Base-by-base conservation (phyloP, 352 stramenopile species). In the Plasmopara viticola region DNA sequence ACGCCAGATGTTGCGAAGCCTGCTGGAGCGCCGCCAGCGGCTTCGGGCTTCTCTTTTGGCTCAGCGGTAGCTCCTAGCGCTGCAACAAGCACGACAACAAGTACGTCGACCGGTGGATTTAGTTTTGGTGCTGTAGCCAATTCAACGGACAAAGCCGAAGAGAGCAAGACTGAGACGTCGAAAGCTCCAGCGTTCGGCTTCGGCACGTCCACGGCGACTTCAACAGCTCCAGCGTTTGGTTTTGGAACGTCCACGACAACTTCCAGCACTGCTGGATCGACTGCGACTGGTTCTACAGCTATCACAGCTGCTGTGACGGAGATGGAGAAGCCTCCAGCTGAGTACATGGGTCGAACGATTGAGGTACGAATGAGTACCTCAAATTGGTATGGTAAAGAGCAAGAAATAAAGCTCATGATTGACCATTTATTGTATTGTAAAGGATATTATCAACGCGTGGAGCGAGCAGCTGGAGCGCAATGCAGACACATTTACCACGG, bases 371-470 rank as follows among this genome's bases (percentile, higher is more conserved):
- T 25, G 20, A 25, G 20, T 3, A 25, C 1, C 3, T 25, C n/a
- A n/a, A n/a, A 25, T 25, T 25, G 20, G 3, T 25, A 25, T 25
- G 20, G 20, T 25, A 25, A 25, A 25, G 20, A 25, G 20, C 20
- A 25, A 3, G 1, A 25, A 25, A 3, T 3, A 1, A 3, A 25
- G 20, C 20, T 25, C 20, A 25, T 25, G 20, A 25, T 25, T 25
- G 20, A 25, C 3, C 20, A 25, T 25, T 25, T 25, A 25, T 25
- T 25, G 20, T 25, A 25, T 25, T 25, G 20, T 1, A 25, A 39
- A 86, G 73, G 81, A 94, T 57, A 92, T 94, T 47, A 94, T 94
- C 62, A 94, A 94, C 57, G 81, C 89, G 66, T 94, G 84, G 84
- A 92, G 84, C 40, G 84, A 94, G 63, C 81, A 94, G 51, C 58